Evolutionary conservation across 345 rosid genomes (phyloP).

Genomic region (Noccaea bulbosa): DNA sequence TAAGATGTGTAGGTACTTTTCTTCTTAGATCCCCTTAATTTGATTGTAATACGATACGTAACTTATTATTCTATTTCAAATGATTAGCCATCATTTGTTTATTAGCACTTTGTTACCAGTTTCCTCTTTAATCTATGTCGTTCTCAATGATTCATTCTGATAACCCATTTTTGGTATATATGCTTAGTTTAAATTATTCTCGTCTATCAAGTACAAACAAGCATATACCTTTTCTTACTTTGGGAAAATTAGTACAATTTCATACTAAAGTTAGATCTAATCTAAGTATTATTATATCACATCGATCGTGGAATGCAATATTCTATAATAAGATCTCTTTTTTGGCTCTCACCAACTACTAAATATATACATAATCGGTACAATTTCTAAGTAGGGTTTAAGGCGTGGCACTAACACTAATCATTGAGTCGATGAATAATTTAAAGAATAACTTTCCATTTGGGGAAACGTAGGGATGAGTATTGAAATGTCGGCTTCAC

Average conservation of each 20-base stretch:
- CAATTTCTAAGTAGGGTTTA: constrained; percentile 22
- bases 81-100: constrained; percentile 24
- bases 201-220: constrained; percentile 26
- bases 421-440: constrained; percentile 41
- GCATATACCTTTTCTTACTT: constrained; percentile 7
- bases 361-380: not conserved
- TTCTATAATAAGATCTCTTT: constrained; percentile 6
- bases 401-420: constrained; percentile 36
- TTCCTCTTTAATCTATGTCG: constrained; percentile 7
- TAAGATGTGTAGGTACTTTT: constrained; percentile 14
- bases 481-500: constrained; percentile 32
- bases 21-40: constrained; percentile 10
- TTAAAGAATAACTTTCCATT: constrained; percentile 38
- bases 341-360: constrained; percentile 24
- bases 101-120: not conserved
- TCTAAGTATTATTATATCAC: constrained; percentile 20
- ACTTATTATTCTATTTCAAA: constrained; percentile 7
- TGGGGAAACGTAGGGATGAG: constrained; percentile 39
- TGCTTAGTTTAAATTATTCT: constrained; percentile 26
- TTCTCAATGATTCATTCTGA: constrained; percentile 20
- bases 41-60: not conserved
- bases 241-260: constrained; percentile 22
- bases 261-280: constrained; percentile 16
- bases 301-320: constrained; percentile 19
- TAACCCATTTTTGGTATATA: constrained; percentile 39